Conservation (phyloP, 148 eudicot genomes). For the Hydrangea macrophylla region DNA sequence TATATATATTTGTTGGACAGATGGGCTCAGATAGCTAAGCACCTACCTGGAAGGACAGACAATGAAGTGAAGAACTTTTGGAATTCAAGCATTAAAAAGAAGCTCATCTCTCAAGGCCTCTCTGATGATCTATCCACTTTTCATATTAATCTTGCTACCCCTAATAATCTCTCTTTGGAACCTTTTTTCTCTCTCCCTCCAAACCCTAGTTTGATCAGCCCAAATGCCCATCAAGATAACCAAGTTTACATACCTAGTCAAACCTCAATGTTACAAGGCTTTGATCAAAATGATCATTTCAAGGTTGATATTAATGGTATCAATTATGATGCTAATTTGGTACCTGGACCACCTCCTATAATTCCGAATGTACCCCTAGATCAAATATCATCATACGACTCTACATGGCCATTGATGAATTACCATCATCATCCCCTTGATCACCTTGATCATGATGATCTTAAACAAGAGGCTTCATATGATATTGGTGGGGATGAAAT, state of each 20-base stretch:
- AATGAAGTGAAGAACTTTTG: conserved; percentile 96
- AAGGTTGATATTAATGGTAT: background rate
- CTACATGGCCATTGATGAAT: conserved; percentile 9
- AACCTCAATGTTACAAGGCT: conserved; percentile 19
- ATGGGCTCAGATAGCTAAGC: conserved; percentile 92
- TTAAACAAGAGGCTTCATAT: conserved; percentile 9
- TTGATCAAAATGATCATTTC: conserved; percentile 13
- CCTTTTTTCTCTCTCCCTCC: conserved; percentile 12
- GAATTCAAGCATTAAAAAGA: conserved; percentile 89
- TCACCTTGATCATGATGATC: conserved; percentile 12
- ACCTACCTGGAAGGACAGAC: conserved; percentile 90
- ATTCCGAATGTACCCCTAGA: conserved; percentile 11
- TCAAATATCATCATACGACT: conserved; percentile 16
- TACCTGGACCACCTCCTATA: conserved; percentile 1
- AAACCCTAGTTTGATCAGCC: conserved; percentile 26
- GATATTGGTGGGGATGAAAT: background rate
- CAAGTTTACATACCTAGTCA: conserved; percentile 13
- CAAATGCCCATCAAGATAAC: conserved; percentile 13
- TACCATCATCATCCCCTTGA: background rate
- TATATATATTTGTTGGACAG: conserved; percentile 25
- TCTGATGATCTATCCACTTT: conserved; percentile 24
- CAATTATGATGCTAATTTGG: conserved; percentile 11
- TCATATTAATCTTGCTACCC: conserved; percentile 17
- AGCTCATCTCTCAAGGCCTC: conserved; percentile 45
- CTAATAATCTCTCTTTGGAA: conserved; percentile 5